Base-by-base conservation (phyloP, 2,329 filamentous ascomycete genomes). In the Paraphaeosphaeria sporulosa region DNA sequence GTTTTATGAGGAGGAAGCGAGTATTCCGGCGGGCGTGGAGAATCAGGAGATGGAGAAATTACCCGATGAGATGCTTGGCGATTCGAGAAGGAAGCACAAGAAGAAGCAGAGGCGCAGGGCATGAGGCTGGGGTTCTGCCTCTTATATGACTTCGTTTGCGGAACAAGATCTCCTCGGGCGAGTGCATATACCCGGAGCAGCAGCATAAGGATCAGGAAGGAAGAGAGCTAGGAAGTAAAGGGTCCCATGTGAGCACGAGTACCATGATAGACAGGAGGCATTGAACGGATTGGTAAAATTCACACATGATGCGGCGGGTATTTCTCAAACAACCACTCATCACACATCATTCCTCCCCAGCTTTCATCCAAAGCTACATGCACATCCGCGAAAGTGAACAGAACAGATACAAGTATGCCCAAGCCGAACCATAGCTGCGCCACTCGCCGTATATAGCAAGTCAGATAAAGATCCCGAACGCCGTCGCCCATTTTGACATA, bases 1-100 rank as follows among this genome's bases (percentile, higher is more conserved):
- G 2, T 74, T 77, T 51, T 70, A 73, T 13, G 73, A 75, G 49
- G 71, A 74, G 17, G 75, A 78, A 15, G 60, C 30, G 3, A 36
- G 17, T 8, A 76, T 77, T 19, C 71, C 71, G 0, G 55, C 15
- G 4, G 74, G 74, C 0, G 73, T 69, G 0, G 74, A 76, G 60
- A 38, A 68, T 13, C 36, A 60, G 55, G 56, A 69, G 17, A 65
- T 76, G 68, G 64, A 68, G 34, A 73, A 70, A 66, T 64, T 75
- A 47, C 48, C 59, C 19, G 71, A 71, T 36, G 75, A 75, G 62
- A 27, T 76, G 50, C 15, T 75, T 6, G 73, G 73, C 4, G 70
- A 70, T 9, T 64, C 57, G 30, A 67, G 57, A 58, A 72, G 66
- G 64, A 70, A 64, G 66, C 69, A 60, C 61, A 69, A 65, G 47